A percentile compares a stretch with the other conserved stretches of the same genome.
Conservation (phyloP, 2,329 filamentous ascomycete genomes). For the Chaetoscypha palmicola region DNA sequence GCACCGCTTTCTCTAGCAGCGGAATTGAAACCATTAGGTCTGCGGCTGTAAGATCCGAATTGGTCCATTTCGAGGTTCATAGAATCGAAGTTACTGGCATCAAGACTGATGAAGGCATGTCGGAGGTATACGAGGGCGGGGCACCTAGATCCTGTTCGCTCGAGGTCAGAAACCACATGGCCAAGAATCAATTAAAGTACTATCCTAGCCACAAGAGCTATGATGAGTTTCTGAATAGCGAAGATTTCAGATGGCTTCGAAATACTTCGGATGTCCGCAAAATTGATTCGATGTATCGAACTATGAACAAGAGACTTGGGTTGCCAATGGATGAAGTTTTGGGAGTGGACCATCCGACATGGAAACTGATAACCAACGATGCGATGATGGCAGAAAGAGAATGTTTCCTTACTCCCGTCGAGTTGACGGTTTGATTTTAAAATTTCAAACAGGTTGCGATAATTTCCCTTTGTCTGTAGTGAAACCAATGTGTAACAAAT, state of each 20-base stretch:
- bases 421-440: too few relatives aligned
- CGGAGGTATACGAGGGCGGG: conserved; percentile 4
- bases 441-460: too few relatives aligned
- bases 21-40: conserved; percentile 8
- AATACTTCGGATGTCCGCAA: conserved; percentile 36
- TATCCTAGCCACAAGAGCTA: conserved; percentile 10
- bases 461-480: too few relatives aligned
- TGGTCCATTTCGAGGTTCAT: conserved; percentile 9
- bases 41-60: conserved; percentile 6
- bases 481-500: too few relatives aligned
- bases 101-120: background rate
- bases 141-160: conserved; percentile 11
- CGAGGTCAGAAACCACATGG: conserved; percentile 7
- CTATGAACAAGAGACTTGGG: conserved; percentile 30
- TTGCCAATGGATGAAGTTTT: conserved; percentile 32
- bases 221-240: conserved; percentile 14
- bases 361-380: conserved; percentile 16
- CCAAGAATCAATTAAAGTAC: conserved; percentile 12
- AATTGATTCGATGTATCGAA: conserved; percentile 40
- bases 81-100: conserved; percentile 3
- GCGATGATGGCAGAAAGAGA: background rate
- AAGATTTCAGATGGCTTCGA: conserved; percentile 36
- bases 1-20: conserved; percentile 4
- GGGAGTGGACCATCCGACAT: conserved; percentile 35
- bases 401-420: too few relatives aligned